phyloP scores from a whole-genome alignment of 163 green algal species.

The Volvox carteri region DNA sequence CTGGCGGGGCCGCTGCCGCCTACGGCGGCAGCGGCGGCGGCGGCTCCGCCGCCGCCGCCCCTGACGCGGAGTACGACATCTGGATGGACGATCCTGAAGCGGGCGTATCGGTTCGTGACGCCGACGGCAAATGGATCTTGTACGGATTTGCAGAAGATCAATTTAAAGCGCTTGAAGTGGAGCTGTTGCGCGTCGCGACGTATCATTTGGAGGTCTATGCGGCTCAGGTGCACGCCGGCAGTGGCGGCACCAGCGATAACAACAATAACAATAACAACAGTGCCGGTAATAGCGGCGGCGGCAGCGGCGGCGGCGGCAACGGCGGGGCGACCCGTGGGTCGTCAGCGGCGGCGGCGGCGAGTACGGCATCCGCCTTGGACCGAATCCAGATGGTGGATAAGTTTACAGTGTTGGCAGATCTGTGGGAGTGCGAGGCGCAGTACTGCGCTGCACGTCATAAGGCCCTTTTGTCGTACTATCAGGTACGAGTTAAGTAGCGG shows the following conservation, averaged over 20 bases:
- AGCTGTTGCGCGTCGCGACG: conserved; percentile 59
- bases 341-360: not conserved
- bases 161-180: conserved; percentile 54
- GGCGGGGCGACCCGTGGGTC: not conserved
- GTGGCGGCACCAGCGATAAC: not conserved
- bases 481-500: too few relatives aligned
- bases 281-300: not conserved
- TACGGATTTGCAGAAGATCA: conserved; percentile 47
- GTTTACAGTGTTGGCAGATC: conserved; percentile 54
- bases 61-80: not conserved
- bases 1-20: not conserved
- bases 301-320: not conserved
- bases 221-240: conserved; percentile 44
- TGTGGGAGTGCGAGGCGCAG: conserved; percentile 61
- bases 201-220: conserved; percentile 61
- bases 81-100: conserved; percentile 36
- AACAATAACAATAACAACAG: not conserved
- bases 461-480: conserved; percentile 58
- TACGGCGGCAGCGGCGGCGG: not conserved
- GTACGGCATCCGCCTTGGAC: conserved; percentile 2
- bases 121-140: conserved; percentile 54
- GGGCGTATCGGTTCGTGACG: conserved; percentile 35
- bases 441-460: conserved; percentile 58
- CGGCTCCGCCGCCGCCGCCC: not conserved
- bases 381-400: conserved; percentile 26